Conservation (phyloP, 1,139 yeast genomes). For the Blastobotrys indianensis region DNA sequence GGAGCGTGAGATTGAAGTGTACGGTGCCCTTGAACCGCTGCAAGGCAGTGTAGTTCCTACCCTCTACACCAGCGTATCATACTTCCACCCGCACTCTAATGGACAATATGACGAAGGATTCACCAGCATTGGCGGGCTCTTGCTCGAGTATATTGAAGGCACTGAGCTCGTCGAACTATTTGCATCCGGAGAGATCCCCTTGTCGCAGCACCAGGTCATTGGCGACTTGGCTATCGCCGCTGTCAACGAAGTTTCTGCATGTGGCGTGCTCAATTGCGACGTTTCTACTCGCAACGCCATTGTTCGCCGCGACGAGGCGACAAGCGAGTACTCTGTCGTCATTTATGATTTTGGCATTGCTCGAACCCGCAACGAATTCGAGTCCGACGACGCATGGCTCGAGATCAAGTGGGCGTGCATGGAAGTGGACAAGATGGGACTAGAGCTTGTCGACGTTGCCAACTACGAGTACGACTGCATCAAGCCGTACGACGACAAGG, state of each 20-base stretch:
- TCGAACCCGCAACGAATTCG: conserved; percentile 3
- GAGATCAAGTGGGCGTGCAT: conserved; percentile 8
- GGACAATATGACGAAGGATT: background rate
- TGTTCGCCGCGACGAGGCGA: background rate
- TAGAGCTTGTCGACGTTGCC: conserved; percentile 8
- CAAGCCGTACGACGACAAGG: conserved; percentile 10
- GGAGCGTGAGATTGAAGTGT: conserved; percentile 10
- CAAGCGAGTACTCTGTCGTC: conserved; percentile 3
- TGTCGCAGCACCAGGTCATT: conserved; percentile 5
- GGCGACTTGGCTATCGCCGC: conserved; percentile 9
- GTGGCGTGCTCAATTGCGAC: conserved; percentile 9
- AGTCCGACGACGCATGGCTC: conserved; percentile 7
- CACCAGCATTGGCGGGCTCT: conserved; percentile 2
- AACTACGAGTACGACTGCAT: conserved; percentile 10
- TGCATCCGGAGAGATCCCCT: background rate
- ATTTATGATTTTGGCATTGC: conserved; percentile 12
- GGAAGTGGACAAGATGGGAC: conserved; percentile 11
- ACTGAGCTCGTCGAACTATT: background rate
- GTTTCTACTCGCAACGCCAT: conserved; percentile 10
- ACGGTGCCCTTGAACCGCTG: conserved; percentile 4
- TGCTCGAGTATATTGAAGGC: conserved; percentile 7
- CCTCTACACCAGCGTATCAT: conserved; percentile 1
- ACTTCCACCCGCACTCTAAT: background rate
- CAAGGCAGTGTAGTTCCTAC: conserved; percentile 6
- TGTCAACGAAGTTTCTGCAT: conserved; percentile 2